Evolutionary conservation across 1,284 basidiomycete species (phyloP).

Genomic region (Cryptococcus sp.): DNA sequence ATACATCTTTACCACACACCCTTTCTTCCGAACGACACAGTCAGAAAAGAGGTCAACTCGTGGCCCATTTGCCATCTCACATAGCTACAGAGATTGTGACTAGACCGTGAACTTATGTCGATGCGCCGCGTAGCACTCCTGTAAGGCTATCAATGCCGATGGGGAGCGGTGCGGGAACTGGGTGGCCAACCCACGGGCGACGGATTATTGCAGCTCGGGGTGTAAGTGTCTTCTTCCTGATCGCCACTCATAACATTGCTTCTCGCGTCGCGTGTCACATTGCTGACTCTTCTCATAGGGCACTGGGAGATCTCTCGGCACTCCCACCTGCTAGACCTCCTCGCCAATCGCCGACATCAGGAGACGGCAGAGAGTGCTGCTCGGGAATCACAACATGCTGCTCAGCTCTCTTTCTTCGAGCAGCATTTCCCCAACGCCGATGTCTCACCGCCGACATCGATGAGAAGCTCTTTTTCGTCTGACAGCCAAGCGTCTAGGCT

Average conservation of each 20-base stretch:
- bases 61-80: background rate
- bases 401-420: slow-evolving; percentile 5
- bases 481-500: too few species aligned
- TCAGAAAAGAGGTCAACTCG: too few species aligned
- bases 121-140: slow-evolving; percentile 15
- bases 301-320: slow-evolving; percentile 21
- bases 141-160: slow-evolving; percentile 24
- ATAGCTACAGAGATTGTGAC: background rate
- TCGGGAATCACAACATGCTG: slow-evolving; percentile 3
- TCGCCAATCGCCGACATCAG: slow-evolving; percentile 6
- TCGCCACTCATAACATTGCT: background rate
- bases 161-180: slow-evolving; percentile 19
- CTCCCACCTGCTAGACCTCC: slow-evolving; percentile 10
- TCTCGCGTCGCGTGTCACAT: background rate
- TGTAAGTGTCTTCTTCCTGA: slow-evolving; percentile 19
- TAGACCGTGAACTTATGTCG: background rate
- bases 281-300: slow-evolving; percentile 6
- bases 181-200: slow-evolving; percentile 11
- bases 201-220: slow-evolving; percentile 19
- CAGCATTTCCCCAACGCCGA: slow-evolving; percentile 2
- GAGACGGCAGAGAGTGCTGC: background rate
- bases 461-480: background rate
- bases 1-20: background rate
- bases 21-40: background rate
- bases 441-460: background rate